Conservation (phyloP, 1,139 yeast species). For the Sugiyamaella castrensis region DNA sequence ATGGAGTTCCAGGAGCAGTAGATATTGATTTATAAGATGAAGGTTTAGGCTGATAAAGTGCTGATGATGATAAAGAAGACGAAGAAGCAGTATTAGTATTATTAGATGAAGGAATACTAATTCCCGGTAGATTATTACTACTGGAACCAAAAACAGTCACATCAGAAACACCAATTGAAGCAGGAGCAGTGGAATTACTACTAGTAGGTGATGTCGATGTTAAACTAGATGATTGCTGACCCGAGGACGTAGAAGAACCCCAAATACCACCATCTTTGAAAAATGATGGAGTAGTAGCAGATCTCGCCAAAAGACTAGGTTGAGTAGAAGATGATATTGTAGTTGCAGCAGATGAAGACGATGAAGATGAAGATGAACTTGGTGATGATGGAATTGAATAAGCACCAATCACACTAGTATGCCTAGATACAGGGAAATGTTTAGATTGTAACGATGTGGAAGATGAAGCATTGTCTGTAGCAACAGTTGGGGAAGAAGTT, state of each 20-base stretch:
- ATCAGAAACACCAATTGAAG: constrained; percentile 1
- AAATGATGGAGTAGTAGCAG: constrained; percentile 13
- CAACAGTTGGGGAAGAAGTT: not conserved
- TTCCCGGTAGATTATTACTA: not conserved
- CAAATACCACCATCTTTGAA: constrained; percentile 13
- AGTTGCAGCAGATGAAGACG: constrained; percentile 11
- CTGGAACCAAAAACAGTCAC: constrained; percentile 8
- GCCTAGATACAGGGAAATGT: constrained; percentile 14
- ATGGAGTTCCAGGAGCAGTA: constrained; percentile 12
- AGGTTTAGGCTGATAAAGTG: constrained; percentile 14
- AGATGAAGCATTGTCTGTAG: constrained; percentile 5
- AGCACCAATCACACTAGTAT: constrained; percentile 6
- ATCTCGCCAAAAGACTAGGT: constrained; percentile 10
- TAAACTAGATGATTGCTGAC: not conserved
- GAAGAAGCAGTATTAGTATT: not conserved
- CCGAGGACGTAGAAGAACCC: constrained; percentile 9
- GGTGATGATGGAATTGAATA: constrained; percentile 8
- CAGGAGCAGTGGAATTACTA: not conserved
- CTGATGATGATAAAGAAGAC: constrained; percentile 5
- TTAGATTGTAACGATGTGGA: constrained; percentile 14
- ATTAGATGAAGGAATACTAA: constrained; percentile 7
- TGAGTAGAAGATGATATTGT: constrained; percentile 6
- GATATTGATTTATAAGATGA: constrained; percentile 13
- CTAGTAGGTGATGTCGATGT: constrained; percentile 3
- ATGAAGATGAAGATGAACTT: constrained; percentile 7